Percentiles rank a stretch among this genome's conserved stretches.
Evolutionary conservation across 2,329 filamentous ascomycete genomes (phyloP).

Genomic region (Metarhizium album): DNA sequence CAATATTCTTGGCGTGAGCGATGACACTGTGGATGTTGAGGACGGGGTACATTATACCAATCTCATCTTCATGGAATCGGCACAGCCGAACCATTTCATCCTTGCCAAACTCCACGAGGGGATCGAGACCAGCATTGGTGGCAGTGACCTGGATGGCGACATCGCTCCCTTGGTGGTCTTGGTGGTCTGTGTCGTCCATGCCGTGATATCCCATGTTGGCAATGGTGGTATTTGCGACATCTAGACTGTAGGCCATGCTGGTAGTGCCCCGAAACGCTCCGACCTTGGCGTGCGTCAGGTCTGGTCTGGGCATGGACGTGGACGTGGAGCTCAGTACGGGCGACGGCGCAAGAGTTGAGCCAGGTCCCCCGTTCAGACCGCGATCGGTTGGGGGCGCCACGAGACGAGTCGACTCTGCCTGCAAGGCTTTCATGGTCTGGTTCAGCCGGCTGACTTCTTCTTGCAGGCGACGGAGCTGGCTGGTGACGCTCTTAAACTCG

Average conservation of each 20-base stretch:
- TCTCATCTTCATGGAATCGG: constrained; percentile 76
- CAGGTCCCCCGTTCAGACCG: constrained; percentile 21
- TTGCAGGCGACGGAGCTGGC: constrained; percentile 64
- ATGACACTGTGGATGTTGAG: constrained; percentile 63
- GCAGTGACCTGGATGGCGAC: constrained; percentile 13
- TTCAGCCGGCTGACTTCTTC: constrained; percentile 75
- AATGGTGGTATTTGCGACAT: constrained; percentile 76
- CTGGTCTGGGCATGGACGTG: constrained; percentile 25
- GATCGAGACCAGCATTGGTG: constrained; percentile 44
- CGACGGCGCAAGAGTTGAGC: constrained; percentile 26
- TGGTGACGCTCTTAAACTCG: constrained; percentile 74
- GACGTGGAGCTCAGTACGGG: constrained; percentile 30
- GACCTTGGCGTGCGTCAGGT: constrained; percentile 40
- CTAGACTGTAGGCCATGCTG: constrained; percentile 73
- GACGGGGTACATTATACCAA: constrained; percentile 86
- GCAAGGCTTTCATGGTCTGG: constrained; percentile 58
- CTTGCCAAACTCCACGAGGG: constrained; percentile 66
- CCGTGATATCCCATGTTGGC: constrained; percentile 80
- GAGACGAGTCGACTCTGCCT: constrained; percentile 36
- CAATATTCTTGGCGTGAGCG: constrained; percentile 57
- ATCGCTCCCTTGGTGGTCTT: constrained; percentile 25
- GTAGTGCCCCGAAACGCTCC: constrained; percentile 74
- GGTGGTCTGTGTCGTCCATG: constrained; percentile 51
- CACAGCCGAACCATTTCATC: constrained; percentile 74
- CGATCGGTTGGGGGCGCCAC: constrained; percentile 33